A percentile compares a stretch with the other conserved stretches of the same genome.
These are phyloP conservation scores for Candida schatavii DNA, from an alignment of 805 yeast species.

Conservation along the genomic window DNA sequence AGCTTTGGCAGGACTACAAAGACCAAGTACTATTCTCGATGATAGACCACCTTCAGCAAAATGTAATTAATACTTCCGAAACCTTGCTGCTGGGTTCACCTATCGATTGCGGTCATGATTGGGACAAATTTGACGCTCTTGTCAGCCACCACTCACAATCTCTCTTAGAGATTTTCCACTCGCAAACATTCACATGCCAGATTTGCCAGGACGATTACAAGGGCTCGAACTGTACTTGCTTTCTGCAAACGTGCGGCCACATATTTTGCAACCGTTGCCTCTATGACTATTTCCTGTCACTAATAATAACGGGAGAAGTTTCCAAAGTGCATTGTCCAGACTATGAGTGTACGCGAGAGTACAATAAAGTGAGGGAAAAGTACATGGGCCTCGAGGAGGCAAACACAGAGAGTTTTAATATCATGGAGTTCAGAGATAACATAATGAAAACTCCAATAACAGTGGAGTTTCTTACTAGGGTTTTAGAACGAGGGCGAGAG, in stretches of 20 bases:
- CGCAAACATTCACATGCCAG: constrained; percentile 47
- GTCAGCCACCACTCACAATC: constrained; percentile 20
- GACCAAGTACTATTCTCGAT: constrained; percentile 42
- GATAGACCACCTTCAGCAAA: constrained; percentile 37
- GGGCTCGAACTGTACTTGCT: constrained; percentile 38
- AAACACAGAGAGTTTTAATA: constrained; percentile 16
- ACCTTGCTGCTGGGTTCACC: constrained; percentile 3
- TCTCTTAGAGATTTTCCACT: constrained; percentile 23
- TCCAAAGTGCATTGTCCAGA: constrained; percentile 58
- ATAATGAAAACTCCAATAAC: constrained; percentile 44
- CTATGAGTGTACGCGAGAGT: constrained; percentile 41
- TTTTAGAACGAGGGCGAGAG: constrained; percentile 17
- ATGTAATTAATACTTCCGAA: constrained; percentile 13
- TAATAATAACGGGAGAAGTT: constrained; percentile 48
- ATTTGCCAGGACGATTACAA: constrained; percentile 52
- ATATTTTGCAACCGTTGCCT: constrained; percentile 48
- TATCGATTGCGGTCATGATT: constrained; percentile 9
- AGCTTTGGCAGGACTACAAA: constrained; percentile 32
- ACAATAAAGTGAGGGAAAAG: constrained; percentile 14
- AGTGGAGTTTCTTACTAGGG: constrained; percentile 26
- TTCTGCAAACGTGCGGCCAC: constrained; percentile 46
- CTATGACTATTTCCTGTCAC: constrained; percentile 35
- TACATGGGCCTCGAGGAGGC: constrained; percentile 15
- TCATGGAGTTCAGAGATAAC: constrained; percentile 27
- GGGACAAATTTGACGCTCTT: constrained; percentile 12